A percentile compares a stretch with the other conserved stretches of the same genome.
Conservation (phyloP, 2,329 filamentous ascomycete genomes). For the Akanthomyces uredinophilus region DNA sequence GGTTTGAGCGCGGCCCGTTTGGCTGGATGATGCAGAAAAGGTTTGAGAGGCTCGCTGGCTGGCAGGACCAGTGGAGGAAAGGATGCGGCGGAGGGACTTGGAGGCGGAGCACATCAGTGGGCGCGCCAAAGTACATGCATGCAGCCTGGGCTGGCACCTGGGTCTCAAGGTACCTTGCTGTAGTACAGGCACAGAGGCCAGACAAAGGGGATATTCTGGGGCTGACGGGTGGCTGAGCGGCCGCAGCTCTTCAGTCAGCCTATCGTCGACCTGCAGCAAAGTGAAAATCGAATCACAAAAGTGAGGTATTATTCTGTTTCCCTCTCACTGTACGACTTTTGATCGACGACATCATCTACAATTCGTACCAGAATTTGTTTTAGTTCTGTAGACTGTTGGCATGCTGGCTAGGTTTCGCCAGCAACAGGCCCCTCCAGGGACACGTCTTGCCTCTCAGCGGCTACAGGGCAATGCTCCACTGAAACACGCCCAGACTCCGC, state of each 20-base stretch:
- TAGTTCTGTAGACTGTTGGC: not conserved
- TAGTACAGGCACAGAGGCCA: no score
- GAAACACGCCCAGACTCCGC: not conserved
- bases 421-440: not conserved
- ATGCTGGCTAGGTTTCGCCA: not conserved
- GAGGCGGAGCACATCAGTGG: not conserved
- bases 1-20: not conserved
- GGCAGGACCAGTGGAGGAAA: not conserved
- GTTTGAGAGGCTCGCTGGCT: not conserved
- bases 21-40: constrained; percentile 3
- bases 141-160: no score
- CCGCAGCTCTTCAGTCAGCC: not conserved
- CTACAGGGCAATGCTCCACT: not conserved
- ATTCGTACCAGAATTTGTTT: not conserved
- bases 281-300: not conserved
- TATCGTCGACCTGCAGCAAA: not conserved
- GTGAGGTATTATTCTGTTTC: not conserved
- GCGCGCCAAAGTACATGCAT: no score
- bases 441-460: no score
- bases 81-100: not conserved
- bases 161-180: no score
- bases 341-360: not conserved
- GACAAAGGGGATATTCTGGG: not conserved
- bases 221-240: not conserved
- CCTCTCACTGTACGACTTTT: not conserved